These are phyloP conservation scores for Phytophthora podocarpi DNA, from an alignment of 352 stramenopile species.

Conservation along the genomic window DNA sequence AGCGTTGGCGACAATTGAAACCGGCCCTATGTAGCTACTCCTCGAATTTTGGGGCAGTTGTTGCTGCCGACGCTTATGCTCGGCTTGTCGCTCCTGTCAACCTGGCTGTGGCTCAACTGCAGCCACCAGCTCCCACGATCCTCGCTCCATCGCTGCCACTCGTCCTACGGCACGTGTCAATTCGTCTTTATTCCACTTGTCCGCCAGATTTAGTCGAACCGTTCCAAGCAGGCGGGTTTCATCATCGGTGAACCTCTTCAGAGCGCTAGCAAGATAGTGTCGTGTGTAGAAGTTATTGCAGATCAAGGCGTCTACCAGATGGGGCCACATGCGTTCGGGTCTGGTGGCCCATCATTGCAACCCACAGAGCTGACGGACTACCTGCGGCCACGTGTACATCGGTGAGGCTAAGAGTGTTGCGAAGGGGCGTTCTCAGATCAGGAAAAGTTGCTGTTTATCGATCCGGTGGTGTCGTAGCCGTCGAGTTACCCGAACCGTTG, in stretches of 20 bases:
- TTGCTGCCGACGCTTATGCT: not conserved
- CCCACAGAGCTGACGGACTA: not conserved
- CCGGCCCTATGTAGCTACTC: too few relatives aligned
- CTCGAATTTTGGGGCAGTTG: not conserved
- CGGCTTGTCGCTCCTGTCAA: too few relatives aligned
- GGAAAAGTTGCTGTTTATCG: slow-evolving; percentile 3
- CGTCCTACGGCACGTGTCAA: not conserved
- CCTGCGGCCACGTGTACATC: not conserved
- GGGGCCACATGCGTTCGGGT: not conserved
- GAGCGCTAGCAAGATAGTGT: not conserved
- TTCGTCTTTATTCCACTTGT: slow-evolving; percentile 16
- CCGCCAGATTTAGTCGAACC: slow-evolving; percentile 6
- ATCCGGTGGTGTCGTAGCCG: not conserved
- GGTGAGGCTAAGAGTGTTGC: too few relatives aligned
- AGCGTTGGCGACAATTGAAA: not conserved
- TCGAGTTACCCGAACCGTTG: not conserved
- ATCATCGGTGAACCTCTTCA: not conserved
- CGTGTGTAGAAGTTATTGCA: slow-evolving; percentile 14
- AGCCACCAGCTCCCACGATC: slow-evolving; percentile 8
- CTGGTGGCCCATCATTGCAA: slow-evolving; percentile 16
- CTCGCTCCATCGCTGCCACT: not conserved
- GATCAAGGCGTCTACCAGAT: not conserved
- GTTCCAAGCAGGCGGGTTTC: too few relatives aligned
- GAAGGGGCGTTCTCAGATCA: not conserved
- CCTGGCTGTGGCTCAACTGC: slow-evolving; percentile 9